phyloP scores from a whole-genome alignment of 2,329 filamentous ascomycete genomes.

The Aspergillus spinulosporus region DNA sequence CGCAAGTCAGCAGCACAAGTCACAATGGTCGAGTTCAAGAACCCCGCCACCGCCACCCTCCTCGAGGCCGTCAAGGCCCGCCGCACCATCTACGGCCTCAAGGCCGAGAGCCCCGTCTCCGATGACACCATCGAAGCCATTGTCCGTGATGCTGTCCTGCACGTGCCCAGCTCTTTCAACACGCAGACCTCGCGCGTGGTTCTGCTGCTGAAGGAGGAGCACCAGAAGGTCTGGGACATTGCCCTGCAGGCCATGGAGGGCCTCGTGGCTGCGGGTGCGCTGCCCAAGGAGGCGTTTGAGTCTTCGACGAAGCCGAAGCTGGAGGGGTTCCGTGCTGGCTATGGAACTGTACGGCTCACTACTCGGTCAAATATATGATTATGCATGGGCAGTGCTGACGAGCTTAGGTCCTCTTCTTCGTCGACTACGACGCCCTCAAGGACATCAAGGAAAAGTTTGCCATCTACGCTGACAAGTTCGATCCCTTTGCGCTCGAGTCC shows the following conservation, averaged over 20 bases:
- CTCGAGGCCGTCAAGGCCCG: slow-evolving; percentile 35
- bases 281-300: slow-evolving; percentile 59
- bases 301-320: slow-evolving; percentile 47
- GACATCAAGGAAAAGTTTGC: slow-evolving; percentile 62
- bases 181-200: slow-evolving; percentile 76
- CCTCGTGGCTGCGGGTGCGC: slow-evolving; percentile 37
- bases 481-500: slow-evolving; percentile 71
- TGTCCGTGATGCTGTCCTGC: slow-evolving; percentile 53
- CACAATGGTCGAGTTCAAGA: slow-evolving; percentile 42
- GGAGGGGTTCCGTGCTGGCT: slow-evolving; percentile 65
- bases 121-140: slow-evolving; percentile 35
- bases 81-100: slow-evolving; percentile 34
- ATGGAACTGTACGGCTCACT: slow-evolving; percentile 67
- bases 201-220: slow-evolving; percentile 76
- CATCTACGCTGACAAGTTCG: slow-evolving; percentile 77
- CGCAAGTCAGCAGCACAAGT: slow-evolving; percentile 15
- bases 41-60: slow-evolving; percentile 33
- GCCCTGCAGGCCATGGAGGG: slow-evolving; percentile 62
- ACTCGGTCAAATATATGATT: background rate
- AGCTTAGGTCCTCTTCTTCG: slow-evolving; percentile 71
- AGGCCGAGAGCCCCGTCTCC: slow-evolving; percentile 35
- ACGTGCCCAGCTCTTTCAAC: slow-evolving; percentile 82
- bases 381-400: background rate
- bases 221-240: slow-evolving; percentile 84
- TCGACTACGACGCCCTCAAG: slow-evolving; percentile 67